phyloP scores from a whole-genome alignment of 768 basidiomycete species.

The Coprinellus micaceus region DNA sequence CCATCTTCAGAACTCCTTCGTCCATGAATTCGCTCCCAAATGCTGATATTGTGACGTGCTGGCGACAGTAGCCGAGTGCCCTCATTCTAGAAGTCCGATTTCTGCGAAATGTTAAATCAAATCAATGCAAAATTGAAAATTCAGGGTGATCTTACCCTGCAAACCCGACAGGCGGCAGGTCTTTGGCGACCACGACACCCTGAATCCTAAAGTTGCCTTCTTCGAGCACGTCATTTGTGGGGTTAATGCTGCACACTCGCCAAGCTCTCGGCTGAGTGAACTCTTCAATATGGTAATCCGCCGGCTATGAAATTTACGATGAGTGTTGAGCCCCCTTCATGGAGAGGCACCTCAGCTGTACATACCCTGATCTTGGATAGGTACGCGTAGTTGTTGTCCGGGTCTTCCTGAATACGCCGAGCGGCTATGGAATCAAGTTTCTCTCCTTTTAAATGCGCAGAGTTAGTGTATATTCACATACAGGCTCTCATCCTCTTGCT shows the following conservation, averaged over 20 bases:
- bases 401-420: too few relatives aligned
- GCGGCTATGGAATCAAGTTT: too few relatives aligned
- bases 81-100: not conserved
- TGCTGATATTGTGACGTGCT: not conserved
- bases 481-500: too few relatives aligned
- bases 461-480: too few relatives aligned
- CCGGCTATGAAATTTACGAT: too few relatives aligned
- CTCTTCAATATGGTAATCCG: not conserved
- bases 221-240: not conserved
- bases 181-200: not conserved
- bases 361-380: too few relatives aligned
- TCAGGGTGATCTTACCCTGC: not conserved
- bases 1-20: not conserved
- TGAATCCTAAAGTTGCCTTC: not conserved
- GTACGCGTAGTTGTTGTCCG: too few relatives aligned
- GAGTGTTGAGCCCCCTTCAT: too few relatives aligned
- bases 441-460: too few relatives aligned
- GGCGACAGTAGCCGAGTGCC: not conserved
- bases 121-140: not conserved
- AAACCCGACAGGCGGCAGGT: not conserved
- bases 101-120: not conserved
- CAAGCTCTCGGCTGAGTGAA: not conserved
- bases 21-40: not conserved
- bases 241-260: not conserved
- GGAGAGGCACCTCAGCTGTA: not conserved